A percentile compares a stretch with the other conserved stretches of the same genome.
Evolutionary conservation across 2,329 filamentous ascomycete genomes (phyloP).

Genomic region (Trichoderma atrobrunneum): DNA sequence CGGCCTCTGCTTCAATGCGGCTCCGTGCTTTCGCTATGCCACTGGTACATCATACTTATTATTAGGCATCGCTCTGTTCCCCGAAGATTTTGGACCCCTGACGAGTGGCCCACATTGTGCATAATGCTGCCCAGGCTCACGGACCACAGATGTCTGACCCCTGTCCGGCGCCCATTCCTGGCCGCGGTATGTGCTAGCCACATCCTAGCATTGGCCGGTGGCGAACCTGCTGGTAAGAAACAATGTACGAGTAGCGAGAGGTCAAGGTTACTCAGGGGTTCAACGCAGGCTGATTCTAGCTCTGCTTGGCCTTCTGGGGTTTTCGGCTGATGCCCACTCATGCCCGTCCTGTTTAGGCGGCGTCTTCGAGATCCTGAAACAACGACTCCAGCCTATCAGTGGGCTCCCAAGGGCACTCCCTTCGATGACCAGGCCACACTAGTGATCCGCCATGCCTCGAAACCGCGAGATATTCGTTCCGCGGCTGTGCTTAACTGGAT

Average conservation of each 20-base stretch:
- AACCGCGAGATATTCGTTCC: constrained; percentile 15
- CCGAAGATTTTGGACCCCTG: background rate
- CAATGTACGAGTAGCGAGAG: background rate
- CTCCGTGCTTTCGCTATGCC: background rate
- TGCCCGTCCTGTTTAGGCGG: background rate
- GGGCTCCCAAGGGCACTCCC: constrained; percentile 15
- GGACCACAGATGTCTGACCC: background rate
- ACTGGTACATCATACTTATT: background rate
- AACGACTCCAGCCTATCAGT: constrained; percentile 19
- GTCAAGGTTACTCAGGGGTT: constrained; percentile 17
- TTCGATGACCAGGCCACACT: constrained; percentile 12
- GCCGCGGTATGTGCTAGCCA: constrained; percentile 7
- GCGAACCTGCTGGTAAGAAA: background rate
- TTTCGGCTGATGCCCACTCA: constrained; percentile 13
- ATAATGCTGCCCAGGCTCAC: background rate
- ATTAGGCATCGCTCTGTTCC: background rate
- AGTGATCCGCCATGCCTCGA: constrained; percentile 19
- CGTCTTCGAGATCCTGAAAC: constrained; percentile 21
- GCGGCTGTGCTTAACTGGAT: constrained; percentile 18
- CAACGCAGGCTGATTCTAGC: background rate
- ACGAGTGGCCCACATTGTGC: background rate
- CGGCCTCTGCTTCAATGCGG: background rate
- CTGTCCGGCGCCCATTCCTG: constrained; percentile 8
- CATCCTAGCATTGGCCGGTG: constrained; percentile 16
- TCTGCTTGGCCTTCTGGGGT: constrained; percentile 9